These are phyloP conservation scores for Pythium dissotocum DNA, from an alignment of 352 stramenopile species.

Conservation along the genomic window DNA sequence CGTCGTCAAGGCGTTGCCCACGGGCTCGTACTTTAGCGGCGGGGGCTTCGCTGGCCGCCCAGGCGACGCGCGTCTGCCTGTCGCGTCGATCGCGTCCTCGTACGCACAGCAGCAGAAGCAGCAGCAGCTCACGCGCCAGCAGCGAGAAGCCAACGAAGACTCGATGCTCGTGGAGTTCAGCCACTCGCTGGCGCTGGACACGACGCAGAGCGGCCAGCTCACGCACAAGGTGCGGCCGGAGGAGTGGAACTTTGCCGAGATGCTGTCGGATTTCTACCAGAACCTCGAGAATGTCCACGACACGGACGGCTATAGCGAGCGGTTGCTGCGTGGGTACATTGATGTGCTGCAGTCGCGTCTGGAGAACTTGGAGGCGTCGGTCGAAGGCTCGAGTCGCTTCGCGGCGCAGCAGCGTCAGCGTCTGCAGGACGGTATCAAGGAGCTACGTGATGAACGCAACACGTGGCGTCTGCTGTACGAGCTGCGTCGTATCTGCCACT, in stretches of 20 bases:
- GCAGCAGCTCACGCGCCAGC: slow-evolving; percentile 11
- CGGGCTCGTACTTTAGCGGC: slow-evolving; percentile 11
- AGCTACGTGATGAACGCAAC: slow-evolving; percentile 79
- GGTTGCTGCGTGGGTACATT: slow-evolving; percentile 76
- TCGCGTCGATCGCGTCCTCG: slow-evolving; percentile 71
- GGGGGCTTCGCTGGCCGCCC: slow-evolving; percentile 21
- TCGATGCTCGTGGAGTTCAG: slow-evolving; percentile 53
- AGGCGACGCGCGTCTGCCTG: slow-evolving; percentile 52
- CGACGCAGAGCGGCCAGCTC: slow-evolving; percentile 40
- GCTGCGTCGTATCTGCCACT: slow-evolving; percentile 61
- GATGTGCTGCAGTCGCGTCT: slow-evolving; percentile 67
- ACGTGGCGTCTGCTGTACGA: slow-evolving; percentile 83
- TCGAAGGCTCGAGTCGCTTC: slow-evolving; percentile 22
- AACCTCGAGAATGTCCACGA: slow-evolving; percentile 69
- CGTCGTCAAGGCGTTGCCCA: slow-evolving; percentile 47
- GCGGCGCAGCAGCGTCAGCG: slow-evolving; percentile 32
- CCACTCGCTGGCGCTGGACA: slow-evolving; percentile 39
- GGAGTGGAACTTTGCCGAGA: slow-evolving; percentile 73
- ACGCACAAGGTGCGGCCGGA: slow-evolving; percentile 69
- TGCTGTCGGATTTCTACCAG: slow-evolving; percentile 75
- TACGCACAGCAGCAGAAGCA: slow-evolving; percentile 41
- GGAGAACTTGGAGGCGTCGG: slow-evolving; percentile 49
- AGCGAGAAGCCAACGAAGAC: slow-evolving; percentile 31
- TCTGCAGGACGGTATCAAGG: slow-evolving; percentile 51
- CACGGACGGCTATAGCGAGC: slow-evolving; percentile 72